Evolutionary conservation across 129 eudicot genomes (phyloP).

Genomic region (Calendula officinalis): DNA sequence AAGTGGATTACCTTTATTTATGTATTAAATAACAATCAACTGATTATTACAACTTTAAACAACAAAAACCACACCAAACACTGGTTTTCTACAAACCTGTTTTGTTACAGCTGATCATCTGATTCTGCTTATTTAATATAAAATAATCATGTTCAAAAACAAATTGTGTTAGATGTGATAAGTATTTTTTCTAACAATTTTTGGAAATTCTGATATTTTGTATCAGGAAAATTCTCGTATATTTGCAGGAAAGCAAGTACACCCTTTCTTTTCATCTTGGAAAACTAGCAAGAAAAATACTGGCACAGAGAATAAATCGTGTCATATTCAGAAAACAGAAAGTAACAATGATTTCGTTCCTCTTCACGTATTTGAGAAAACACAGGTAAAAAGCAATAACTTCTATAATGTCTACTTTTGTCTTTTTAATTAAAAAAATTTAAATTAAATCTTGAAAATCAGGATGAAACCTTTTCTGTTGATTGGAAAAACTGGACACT

Average conservation of each 20-base stretch:
- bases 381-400: constrained; percentile 42
- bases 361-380: constrained; percentile 73
- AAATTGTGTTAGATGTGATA: neutral
- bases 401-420: neutral
- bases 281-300: constrained; percentile 54
- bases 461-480: constrained; percentile 50
- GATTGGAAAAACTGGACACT: constrained; percentile 84
- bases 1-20: neutral
- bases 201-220: constrained; percentile 14
- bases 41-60: neutral
- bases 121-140: neutral
- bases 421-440: neutral
- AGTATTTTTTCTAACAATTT: neutral
- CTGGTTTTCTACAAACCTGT: neutral
- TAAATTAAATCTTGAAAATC: constrained; percentile 14
- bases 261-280: constrained; percentile 74
- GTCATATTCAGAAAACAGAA: constrained; percentile 44
- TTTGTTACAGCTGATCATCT: neutral
- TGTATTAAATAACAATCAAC: neutral
- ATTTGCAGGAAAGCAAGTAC: constrained; percentile 80
- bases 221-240: constrained; percentile 86
- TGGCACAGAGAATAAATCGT: constrained; percentile 46
- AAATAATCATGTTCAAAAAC: neutral
- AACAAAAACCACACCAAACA: neutral
- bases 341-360: constrained; percentile 47